phyloP scores from a whole-genome alignment of 176 grass and related monocot species.

The Avena eriantha region DNA sequence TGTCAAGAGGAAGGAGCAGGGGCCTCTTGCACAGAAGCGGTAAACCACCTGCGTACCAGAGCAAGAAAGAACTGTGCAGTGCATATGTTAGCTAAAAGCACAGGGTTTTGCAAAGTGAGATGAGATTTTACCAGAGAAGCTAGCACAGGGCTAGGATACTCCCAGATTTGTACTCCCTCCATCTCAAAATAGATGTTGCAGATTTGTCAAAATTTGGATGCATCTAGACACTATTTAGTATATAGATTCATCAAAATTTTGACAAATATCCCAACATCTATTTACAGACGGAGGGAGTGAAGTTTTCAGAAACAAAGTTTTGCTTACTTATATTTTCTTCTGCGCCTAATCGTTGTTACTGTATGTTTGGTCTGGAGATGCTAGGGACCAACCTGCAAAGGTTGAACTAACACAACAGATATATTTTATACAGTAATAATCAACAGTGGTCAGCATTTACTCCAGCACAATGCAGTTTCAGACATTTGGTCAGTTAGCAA shows the following conservation, averaged over 20 bases:
- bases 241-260: too few relatives aligned
- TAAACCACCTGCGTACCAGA: constrained; percentile 19
- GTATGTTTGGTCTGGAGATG: not conserved
- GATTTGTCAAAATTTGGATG: too few relatives aligned
- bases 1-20: constrained; percentile 45
- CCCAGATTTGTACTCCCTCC: too few relatives aligned
- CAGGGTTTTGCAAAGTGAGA: not conserved
- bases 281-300: too few relatives aligned
- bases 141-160: not conserved
- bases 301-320: not conserved
- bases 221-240: too few relatives aligned
- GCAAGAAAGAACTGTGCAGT: constrained; percentile 34
- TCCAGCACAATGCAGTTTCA: not conserved
- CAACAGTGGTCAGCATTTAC: not conserved
- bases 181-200: too few relatives aligned
- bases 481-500: not conserved
- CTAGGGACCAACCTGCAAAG: not conserved
- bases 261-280: too few relatives aligned
- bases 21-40: constrained; percentile 23
- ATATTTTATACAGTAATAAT: not conserved
- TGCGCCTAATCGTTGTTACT: not conserved
- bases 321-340: constrained; percentile 1
- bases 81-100: constrained; percentile 1
- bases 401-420: not conserved
- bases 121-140: constrained; percentile 24